These are phyloP conservation scores for Rubia tinctorum DNA, from an alignment of 305 asterid genomes.

Conservation along the genomic window DNA sequence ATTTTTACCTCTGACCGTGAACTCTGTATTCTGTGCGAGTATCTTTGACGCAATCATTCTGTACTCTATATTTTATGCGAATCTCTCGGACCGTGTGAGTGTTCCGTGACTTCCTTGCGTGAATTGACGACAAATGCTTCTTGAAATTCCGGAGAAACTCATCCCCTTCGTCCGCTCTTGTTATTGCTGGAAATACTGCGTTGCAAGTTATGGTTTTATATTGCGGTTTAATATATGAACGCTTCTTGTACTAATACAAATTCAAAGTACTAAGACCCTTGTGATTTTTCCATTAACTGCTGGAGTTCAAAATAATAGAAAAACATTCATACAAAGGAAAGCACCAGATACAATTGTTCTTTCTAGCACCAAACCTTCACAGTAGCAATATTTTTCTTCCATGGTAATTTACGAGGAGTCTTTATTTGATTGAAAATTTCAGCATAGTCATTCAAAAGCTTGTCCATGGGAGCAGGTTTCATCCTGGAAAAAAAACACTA, in stretches of 20 bases:
- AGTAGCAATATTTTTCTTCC: constrained; percentile 95
- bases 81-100: too few species aligned
- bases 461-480: constrained; percentile 83
- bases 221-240: too few species aligned
- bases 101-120: too few species aligned
- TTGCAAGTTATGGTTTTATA: too few species aligned
- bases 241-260: background rate
- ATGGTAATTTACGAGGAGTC: constrained; percentile 91
- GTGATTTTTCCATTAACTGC: background rate
- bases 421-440: constrained; percentile 78
- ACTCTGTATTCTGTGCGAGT: too few species aligned
- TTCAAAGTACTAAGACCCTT: background rate
- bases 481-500: constrained; percentile 44
- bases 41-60: too few species aligned
- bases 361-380: constrained; percentile 76
- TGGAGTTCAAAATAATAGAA: background rate
- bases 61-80: too few species aligned
- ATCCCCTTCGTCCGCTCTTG: too few species aligned
- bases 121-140: too few species aligned
- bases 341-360: constrained; percentile 10
- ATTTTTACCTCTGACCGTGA: too few species aligned
- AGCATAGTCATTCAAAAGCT: constrained; percentile 78
- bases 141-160: too few species aligned
- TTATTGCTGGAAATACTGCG: too few species aligned
- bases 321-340: constrained; percentile 9